These are phyloP conservation scores for Coemansia sp. DNA, from an alignment of 192 early-diverging fungal genomes.

Conservation along the genomic window DNA sequence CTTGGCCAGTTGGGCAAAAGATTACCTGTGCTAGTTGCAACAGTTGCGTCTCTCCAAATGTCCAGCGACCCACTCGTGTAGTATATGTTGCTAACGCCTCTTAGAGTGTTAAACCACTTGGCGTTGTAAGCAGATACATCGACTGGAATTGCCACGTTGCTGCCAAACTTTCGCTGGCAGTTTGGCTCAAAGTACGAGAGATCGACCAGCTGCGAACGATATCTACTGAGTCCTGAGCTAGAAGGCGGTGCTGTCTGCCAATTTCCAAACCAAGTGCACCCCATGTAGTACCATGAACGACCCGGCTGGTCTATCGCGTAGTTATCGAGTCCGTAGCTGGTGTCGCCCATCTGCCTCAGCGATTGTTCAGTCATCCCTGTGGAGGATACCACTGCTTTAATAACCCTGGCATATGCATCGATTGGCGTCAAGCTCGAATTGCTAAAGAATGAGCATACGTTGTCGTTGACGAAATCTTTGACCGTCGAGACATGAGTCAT, in stretches of 20 bases:
- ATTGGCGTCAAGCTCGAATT: constrained; percentile 6
- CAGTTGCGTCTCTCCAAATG: constrained; percentile 58
- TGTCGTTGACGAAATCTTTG: constrained; percentile 10
- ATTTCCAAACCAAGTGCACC: constrained; percentile 67
- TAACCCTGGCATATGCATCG: constrained; percentile 28
- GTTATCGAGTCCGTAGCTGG: constrained; percentile 32
- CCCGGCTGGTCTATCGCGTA: constrained; percentile 34
- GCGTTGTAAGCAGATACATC: constrained; percentile 37
- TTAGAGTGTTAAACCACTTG: constrained; percentile 25
- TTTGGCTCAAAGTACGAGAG: constrained; percentile 41
- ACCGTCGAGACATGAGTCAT: constrained; percentile 16
- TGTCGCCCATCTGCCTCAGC: constrained; percentile 33
- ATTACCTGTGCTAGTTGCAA: constrained; percentile 18
- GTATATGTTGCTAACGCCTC: constrained; percentile 50
- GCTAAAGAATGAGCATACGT: constrained; percentile 34
- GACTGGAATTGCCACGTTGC: constrained; percentile 19
- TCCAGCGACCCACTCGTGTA: constrained; percentile 65
- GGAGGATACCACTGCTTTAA: constrained; percentile 17
- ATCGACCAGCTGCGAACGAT: constrained; percentile 43
- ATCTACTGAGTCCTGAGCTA: constrained; percentile 17
- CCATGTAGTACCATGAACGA: constrained; percentile 61
- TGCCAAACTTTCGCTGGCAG: constrained; percentile 48
- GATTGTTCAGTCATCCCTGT: constrained; percentile 22
- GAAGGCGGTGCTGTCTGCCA: constrained; percentile 54
- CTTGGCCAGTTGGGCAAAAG: constrained; percentile 6